Percentiles rank a stretch among this genome's conserved stretches.
Conservation (phyloP, 2,329 filamentous ascomycete species). For the Simplicillium sp. region DNA sequence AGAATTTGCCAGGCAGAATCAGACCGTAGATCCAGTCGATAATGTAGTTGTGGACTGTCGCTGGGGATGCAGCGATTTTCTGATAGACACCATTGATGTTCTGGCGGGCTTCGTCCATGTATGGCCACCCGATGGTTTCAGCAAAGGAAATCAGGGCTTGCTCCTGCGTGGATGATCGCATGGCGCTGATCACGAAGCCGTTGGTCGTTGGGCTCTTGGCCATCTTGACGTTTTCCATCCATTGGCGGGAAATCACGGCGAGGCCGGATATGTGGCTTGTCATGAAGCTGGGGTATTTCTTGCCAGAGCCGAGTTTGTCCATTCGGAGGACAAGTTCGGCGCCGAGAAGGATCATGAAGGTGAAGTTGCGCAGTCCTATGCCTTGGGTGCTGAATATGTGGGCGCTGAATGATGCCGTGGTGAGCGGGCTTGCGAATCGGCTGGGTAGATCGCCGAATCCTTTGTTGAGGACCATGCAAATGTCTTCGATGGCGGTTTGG, state of each 20-base stretch:
- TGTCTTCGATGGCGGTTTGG: not conserved
- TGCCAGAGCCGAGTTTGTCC: not conserved
- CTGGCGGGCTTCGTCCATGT: not conserved
- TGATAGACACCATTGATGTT: not conserved
- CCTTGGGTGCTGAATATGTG: not conserved
- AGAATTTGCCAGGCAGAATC: constrained; percentile 1
- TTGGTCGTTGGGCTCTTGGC: not conserved
- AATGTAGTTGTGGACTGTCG: not conserved
- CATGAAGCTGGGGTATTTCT: constrained; percentile 1
- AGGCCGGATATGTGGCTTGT: not conserved
- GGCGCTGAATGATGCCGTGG: not conserved
- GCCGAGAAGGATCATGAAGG: not conserved
- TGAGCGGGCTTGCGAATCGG: not conserved
- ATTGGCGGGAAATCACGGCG: not conserved
- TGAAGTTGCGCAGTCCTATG: not conserved
- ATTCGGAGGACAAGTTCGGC: not conserved
- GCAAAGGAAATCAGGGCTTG: not conserved
- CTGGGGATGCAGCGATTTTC: not conserved
- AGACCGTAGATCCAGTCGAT: not conserved
- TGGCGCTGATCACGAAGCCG: not conserved
- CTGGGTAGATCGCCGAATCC: not conserved
- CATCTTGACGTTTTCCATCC: not conserved
- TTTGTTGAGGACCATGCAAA: not conserved
- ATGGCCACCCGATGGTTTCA: not conserved
- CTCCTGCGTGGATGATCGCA: not conserved